A percentile compares a stretch with the other conserved stretches of the same genome.
These are phyloP conservation scores for Clonostachys rhizophaga DNA, from an alignment of 2,329 filamentous ascomycete genomes.

Conservation along the genomic window DNA sequence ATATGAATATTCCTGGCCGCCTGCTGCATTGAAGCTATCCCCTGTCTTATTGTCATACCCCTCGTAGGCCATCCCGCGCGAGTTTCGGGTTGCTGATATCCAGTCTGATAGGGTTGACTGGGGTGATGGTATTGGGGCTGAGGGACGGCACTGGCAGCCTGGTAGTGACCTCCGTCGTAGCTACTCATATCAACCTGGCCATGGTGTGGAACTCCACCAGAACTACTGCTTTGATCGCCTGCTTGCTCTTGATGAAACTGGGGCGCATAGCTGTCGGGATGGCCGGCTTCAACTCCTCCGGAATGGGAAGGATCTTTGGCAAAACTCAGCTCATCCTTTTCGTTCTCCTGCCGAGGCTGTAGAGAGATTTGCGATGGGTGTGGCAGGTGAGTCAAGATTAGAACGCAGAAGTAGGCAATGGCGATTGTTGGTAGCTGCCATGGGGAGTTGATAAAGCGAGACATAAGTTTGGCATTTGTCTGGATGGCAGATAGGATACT, in stretches of 20 bases:
- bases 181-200: background rate
- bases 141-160: too few relatives aligned
- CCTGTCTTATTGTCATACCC: background rate
- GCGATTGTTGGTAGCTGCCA: conserved; percentile 26
- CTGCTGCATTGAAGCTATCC: background rate
- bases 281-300: background rate
- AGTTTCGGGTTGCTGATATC: too few relatives aligned
- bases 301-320: background rate
- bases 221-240: background rate
- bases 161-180: background rate
- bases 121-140: too few relatives aligned
- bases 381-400: conserved; percentile 19
- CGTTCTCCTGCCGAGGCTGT: background rate
- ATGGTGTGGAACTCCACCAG: background rate
- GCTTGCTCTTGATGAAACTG: background rate
- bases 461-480: conserved; percentile 6
- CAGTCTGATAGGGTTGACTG: too few relatives aligned
- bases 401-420: conserved; percentile 22
- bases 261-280: background rate
- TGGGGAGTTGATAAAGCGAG: conserved; percentile 13
- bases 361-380: background rate
- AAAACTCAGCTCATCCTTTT: background rate
- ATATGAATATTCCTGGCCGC: background rate
- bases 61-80: background rate
- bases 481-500: conserved; percentile 17